phyloP scores from a whole-genome alignment of 2,329 filamentous ascomycete species.

The Fusarium sp. region DNA sequence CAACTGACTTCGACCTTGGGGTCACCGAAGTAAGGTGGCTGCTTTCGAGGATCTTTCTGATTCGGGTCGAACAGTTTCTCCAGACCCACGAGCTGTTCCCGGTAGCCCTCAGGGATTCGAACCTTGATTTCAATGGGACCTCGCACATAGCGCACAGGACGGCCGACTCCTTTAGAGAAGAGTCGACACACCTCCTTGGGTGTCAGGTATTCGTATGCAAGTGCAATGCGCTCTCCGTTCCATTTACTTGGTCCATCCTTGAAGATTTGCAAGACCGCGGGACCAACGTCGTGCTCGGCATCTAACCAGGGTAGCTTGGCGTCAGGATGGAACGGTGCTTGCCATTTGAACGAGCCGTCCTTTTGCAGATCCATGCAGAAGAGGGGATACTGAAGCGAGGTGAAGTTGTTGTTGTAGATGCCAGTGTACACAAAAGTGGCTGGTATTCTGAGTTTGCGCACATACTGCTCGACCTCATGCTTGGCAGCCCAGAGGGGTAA shows the following conservation, averaged over 20 bases:
- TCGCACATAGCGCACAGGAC: conserved; percentile 80
- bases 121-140: conserved; percentile 86
- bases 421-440: conserved; percentile 95
- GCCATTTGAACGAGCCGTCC: conserved; percentile 91
- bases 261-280: conserved; percentile 91
- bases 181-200: conserved; percentile 83
- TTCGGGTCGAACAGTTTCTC: conserved; percentile 67
- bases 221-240: conserved; percentile 79
- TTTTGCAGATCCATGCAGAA: conserved; percentile 92
- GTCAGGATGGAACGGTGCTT: conserved; percentile 91
- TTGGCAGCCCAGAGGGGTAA: conserved; percentile 93
- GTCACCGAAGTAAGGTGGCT: conserved; percentile 72
- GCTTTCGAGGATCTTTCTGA: conserved; percentile 61
- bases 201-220: conserved; percentile 90
- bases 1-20: conserved; percentile 67
- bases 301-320: conserved; percentile 94
- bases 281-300: conserved; percentile 94
- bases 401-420: conserved; percentile 99
- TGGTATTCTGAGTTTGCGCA: conserved; percentile 81
- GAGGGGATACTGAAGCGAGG: conserved; percentile 87
- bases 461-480: conserved; percentile 90
- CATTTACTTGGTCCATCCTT: conserved; percentile 91
- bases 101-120: conserved; percentile 86
- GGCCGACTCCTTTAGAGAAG: conserved; percentile 80
- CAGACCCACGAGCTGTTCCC: conserved; percentile 80